These are phyloP conservation scores for Boletus vinaceobasis DNA, from an alignment of 768 basidiomycete species.

Conservation along the genomic window DNA sequence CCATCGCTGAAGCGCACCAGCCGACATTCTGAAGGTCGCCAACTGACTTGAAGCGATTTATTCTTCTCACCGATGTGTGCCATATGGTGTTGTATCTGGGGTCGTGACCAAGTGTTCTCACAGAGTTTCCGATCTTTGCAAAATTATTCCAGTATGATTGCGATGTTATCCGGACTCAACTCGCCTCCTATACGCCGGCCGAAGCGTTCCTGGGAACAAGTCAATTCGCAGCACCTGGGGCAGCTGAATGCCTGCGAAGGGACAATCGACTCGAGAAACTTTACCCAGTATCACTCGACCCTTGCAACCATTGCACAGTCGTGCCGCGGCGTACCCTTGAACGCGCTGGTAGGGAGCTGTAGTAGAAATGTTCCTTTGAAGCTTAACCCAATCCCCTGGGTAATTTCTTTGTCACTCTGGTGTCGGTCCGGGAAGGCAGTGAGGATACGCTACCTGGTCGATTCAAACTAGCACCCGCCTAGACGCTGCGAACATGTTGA, in stretches of 20 bases:
- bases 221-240: background rate
- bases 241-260: background rate
- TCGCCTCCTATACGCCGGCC: background rate
- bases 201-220: background rate
- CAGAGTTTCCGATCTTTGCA: background rate
- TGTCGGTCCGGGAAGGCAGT: background rate
- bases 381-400: background rate
- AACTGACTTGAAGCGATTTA: background rate
- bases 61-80: background rate
- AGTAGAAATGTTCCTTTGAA: background rate
- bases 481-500: background rate
- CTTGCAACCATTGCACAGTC: background rate
- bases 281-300: background rate
- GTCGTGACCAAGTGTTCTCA: background rate
- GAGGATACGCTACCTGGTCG: background rate
- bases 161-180: background rate
- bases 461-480: background rate
- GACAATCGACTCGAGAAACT: background rate
- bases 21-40: too few relatives aligned
- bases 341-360: background rate
- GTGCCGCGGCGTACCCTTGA: background rate
- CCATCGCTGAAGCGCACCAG: too few relatives aligned
- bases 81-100: background rate
- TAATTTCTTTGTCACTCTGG: too few relatives aligned
- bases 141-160: background rate